A percentile compares a stretch with the other conserved stretches of the same genome.
phyloP scores from a whole-genome alignment of 129 eudicot species.

The Arctium minus region DNA sequence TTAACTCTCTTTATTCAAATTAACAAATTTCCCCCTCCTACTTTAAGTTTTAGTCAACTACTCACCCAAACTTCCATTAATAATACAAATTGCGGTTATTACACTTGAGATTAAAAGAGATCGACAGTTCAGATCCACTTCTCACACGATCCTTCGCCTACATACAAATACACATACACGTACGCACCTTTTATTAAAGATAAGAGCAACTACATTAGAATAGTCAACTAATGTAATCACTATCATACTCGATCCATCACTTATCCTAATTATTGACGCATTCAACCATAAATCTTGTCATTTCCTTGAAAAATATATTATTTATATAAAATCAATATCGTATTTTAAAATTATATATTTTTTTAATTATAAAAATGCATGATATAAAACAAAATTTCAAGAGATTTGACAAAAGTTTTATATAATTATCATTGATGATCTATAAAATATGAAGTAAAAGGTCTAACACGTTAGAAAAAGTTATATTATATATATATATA shows the following conservation, averaged over 20 bases:
- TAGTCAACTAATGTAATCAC: conserved; percentile 19
- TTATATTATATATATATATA: no score
- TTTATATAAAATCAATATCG: not conserved
- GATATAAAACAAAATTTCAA: not conserved
- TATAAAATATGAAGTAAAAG: not conserved
- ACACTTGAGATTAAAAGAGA: no score
- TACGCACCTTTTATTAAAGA: not conserved
- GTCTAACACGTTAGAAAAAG: not conserved
- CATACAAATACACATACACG: no score
- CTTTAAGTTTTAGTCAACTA: no score
- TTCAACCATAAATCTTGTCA: not conserved
- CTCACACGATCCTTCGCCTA: no score
- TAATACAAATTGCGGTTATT: no score
- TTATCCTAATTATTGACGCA: conserved; percentile 9
- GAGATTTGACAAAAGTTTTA: not conserved
- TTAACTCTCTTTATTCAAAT: no score
- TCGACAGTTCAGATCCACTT: no score
- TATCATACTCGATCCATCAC: conserved; percentile 9
- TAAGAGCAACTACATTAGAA: conserved; percentile 10
- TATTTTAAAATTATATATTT: not conserved
- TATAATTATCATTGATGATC: not conserved
- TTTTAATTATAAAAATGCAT: not conserved
- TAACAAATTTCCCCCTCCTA: no score
- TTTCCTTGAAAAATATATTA: not conserved
- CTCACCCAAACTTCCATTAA: no score